A percentile compares a stretch with the other conserved stretches of the same genome.
Evolutionary conservation across 2,329 filamentous ascomycete genomes (phyloP).

Genomic region (Zasmidium citrigriseum): DNA sequence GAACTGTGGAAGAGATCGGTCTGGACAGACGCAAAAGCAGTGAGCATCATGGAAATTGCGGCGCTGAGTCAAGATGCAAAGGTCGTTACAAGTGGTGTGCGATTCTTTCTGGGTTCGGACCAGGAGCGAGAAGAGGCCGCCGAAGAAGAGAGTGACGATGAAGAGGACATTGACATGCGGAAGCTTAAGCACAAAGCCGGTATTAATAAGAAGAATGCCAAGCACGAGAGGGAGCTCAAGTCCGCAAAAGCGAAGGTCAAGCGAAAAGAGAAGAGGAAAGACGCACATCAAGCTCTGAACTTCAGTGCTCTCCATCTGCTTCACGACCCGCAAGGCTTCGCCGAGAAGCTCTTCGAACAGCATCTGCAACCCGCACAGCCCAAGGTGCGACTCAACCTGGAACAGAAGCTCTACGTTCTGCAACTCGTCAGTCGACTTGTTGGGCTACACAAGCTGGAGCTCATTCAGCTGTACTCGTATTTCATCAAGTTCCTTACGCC

Average conservation of each 20-base stretch:
- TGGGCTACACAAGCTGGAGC: constrained; percentile 86
- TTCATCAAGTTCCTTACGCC: constrained; percentile 89
- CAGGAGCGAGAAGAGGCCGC: constrained; percentile 87
- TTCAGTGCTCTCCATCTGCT: constrained; percentile 94
- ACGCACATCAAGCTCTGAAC: constrained; percentile 82
- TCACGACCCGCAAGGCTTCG: constrained; percentile 91
- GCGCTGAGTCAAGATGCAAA: constrained; percentile 89
- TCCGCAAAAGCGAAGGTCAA: constrained; percentile 82
- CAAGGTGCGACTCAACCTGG: constrained; percentile 80
- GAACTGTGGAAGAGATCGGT: constrained; percentile 96
- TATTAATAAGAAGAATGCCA: constrained; percentile 96
- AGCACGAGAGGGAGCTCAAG: constrained; percentile 76
- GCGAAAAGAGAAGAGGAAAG: constrained; percentile 83
- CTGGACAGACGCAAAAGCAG: constrained; percentile 91
- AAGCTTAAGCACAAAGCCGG: constrained; percentile 81
- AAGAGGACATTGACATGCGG: constrained; percentile 74
- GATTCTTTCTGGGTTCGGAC: constrained; percentile 95
- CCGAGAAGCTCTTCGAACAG: constrained; percentile 84
- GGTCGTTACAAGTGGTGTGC: constrained; percentile 80
- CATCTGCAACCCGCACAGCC: constrained; percentile 74
- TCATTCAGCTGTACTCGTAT: constrained; percentile 92
- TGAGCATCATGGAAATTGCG: constrained; percentile 98
- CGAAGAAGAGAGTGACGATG: constrained; percentile 84
- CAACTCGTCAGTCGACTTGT: constrained; percentile 90
- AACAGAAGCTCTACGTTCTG: constrained; percentile 85